phyloP scores from a whole-genome alignment of 2,329 filamentous ascomycete genomes.

The Tolypocladium sp. region DNA sequence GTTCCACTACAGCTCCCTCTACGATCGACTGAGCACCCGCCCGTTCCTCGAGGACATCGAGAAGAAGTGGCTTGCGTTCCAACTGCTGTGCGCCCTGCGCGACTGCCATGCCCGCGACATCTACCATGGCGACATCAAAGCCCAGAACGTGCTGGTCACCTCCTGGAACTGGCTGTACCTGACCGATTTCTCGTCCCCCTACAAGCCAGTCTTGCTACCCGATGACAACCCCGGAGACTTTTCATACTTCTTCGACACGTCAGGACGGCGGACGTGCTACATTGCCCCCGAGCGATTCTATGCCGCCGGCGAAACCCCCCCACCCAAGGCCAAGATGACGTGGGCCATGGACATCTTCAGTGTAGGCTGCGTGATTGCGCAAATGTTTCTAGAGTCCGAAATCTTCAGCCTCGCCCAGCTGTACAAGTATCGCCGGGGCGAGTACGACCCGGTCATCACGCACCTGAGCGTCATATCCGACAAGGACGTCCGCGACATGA shows the following conservation, averaged over 20 bases:
- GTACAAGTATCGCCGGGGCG: slow-evolving; percentile 85
- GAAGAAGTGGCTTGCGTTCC: slow-evolving; percentile 97
- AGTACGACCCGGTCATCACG: slow-evolving; percentile 79
- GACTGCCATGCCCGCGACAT: slow-evolving; percentile 86
- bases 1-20: slow-evolving; percentile 92
- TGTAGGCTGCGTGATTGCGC: slow-evolving; percentile 90
- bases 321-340: slow-evolving; percentile 49
- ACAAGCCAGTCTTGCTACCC: slow-evolving; percentile 87
- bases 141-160: slow-evolving; percentile 91
- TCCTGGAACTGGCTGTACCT: slow-evolving; percentile 99
- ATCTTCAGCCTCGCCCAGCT: slow-evolving; percentile 97
- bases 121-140: slow-evolving; percentile 98
- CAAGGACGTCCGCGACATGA: slow-evolving; percentile 75
- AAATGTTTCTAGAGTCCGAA: slow-evolving; percentile 87
- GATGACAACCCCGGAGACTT: slow-evolving; percentile 97
- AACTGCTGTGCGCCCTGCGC: slow-evolving; percentile 82
- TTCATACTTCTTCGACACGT: slow-evolving; percentile 95
- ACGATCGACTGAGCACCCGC: slow-evolving; percentile 91
- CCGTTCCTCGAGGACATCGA: slow-evolving; percentile 96
- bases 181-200: slow-evolving; percentile 92
- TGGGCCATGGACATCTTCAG: slow-evolving; percentile 99
- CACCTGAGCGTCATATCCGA: slow-evolving; percentile 83
- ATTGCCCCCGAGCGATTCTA: slow-evolving; percentile 90
- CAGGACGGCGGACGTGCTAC: slow-evolving; percentile 85
- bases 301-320: slow-evolving; percentile 55